phyloP scores from a whole-genome alignment of 1,284 basidiomycete species.

The Pterulicium gracile region DNA sequence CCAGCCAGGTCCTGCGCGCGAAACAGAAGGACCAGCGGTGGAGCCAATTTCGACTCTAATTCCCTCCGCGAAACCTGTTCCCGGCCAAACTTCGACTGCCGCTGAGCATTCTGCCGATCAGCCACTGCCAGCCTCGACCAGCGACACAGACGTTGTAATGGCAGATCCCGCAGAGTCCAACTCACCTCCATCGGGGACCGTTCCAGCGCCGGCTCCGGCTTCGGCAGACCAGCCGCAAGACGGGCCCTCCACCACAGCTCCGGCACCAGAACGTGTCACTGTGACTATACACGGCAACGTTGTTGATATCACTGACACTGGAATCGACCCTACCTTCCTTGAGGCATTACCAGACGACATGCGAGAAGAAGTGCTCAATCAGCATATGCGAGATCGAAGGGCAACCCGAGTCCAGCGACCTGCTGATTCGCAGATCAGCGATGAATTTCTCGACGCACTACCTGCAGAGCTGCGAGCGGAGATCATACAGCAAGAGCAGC shows the following conservation, averaged over 20 bases:
- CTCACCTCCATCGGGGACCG: conserved; percentile 6
- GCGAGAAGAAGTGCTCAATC: conserved; percentile 96
- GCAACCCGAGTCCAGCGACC: conserved; percentile 64
- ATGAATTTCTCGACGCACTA: conserved; percentile 93
- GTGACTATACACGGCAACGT: conserved; percentile 85
- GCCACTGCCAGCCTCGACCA: conserved; percentile 4
- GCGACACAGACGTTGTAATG: background rate
- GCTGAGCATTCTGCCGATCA: conserved; percentile 8
- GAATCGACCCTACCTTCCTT: conserved; percentile 96
- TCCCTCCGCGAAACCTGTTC: conserved; percentile 8
- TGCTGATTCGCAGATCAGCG: conserved; percentile 80
- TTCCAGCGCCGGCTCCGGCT: conserved; percentile 10
- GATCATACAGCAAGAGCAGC: conserved; percentile 88
- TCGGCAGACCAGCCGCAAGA: background rate
- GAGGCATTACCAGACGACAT: conserved; percentile 98
- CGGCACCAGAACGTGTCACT: conserved; percentile 45
- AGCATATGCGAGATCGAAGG: conserved; percentile 89
- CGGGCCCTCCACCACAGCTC: background rate
- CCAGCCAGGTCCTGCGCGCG: background rate
- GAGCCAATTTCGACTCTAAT: conserved; percentile 21
- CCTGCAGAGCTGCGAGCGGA: conserved; percentile 95
- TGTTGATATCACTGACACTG: conserved; percentile 98
- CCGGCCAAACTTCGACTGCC: conserved; percentile 6
- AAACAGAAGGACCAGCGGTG: conserved; percentile 21
- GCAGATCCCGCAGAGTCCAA: background rate